Conservation (phyloP, 306 rosid genomes). For the Ochetophila trinervis region DNA sequence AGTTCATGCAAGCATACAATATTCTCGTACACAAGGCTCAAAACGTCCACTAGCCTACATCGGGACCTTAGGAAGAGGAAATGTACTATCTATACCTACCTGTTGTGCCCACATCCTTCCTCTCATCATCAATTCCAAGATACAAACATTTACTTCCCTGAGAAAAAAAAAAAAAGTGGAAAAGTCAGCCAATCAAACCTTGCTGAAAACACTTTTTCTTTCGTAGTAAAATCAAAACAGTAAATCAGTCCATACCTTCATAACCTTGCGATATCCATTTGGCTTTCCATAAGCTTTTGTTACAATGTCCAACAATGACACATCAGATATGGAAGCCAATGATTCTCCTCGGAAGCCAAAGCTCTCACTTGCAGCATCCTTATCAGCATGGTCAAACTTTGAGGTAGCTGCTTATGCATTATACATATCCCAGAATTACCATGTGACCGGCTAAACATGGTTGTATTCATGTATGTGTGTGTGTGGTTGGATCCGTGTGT, state of each 20-base stretch:
- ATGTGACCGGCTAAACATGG: conserved; percentile 12
- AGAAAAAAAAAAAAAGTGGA: conserved; percentile 14
- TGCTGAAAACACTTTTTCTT: conserved; percentile 21
- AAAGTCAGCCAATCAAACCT: conserved; percentile 29
- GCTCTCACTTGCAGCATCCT: conserved; percentile 40
- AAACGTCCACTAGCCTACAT: conserved; percentile 3
- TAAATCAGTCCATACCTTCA: conserved; percentile 53
- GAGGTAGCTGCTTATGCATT: conserved; percentile 67
- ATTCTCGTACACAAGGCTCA: not conserved
- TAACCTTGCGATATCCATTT: conserved; percentile 81
- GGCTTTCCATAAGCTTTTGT: conserved; percentile 82
- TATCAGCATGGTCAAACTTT: conserved; percentile 54
- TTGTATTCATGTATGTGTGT: too few species aligned
- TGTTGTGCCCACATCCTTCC: conserved; percentile 87
- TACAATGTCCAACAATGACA: conserved; percentile 76
- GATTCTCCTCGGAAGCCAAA: conserved; percentile 96
- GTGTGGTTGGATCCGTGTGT: too few species aligned
- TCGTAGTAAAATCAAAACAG: not conserved
- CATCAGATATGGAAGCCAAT: conserved; percentile 86
- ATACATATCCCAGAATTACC: conserved; percentile 14
- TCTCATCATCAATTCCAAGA: conserved; percentile 77
- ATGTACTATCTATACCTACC: conserved; percentile 28
- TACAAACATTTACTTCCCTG: conserved; percentile 86
- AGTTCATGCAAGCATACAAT: not conserved
- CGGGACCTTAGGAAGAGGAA: not conserved